phyloP scores from a whole-genome alignment of 2,329 filamentous ascomycete genomes.

The Sarocladiaceae sp. region DNA sequence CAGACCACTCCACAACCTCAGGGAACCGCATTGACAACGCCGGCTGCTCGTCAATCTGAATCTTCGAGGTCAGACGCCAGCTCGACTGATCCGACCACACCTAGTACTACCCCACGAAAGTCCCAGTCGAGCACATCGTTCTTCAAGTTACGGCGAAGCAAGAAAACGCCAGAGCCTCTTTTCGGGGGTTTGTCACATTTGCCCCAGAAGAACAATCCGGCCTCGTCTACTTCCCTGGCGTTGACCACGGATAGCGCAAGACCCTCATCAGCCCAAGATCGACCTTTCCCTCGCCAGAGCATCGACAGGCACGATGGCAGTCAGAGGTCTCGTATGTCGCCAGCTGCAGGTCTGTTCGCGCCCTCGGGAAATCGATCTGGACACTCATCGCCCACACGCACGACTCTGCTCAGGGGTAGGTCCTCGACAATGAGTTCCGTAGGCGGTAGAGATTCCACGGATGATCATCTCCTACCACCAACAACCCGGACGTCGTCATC shows the following conservation, averaged over 20 bases:
- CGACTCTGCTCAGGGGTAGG: conserved; percentile 62
- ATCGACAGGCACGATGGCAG: conserved; percentile 25
- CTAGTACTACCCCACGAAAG: conserved; percentile 57
- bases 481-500: conserved; percentile 77
- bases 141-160: conserved; percentile 76
- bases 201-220: conserved; percentile 63
- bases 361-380: conserved; percentile 42
- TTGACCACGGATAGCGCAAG: conserved; percentile 24
- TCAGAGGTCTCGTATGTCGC: conserved; percentile 28
- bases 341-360: conserved; percentile 43
- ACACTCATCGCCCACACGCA: conserved; percentile 65
- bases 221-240: conserved; percentile 39
- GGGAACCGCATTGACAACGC: conserved; percentile 43
- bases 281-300: neutral
- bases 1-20: conserved; percentile 23
- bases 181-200: conserved; percentile 77
- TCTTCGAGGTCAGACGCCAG: conserved; percentile 88
- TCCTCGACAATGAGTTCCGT: conserved; percentile 90
- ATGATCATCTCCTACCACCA: conserved; percentile 64
- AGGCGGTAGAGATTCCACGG: conserved; percentile 61
- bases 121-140: conserved; percentile 65
- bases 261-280: conserved; percentile 28
- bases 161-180: conserved; percentile 68
- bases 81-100: conserved; percentile 61
- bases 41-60: conserved; percentile 48